Percentiles rank a stretch among this genome's conserved stretches.
Evolutionary conservation across 1,284 basidiomycete genomes (phyloP).

Genomic region (Apiotrichum veenhuisii): DNA sequence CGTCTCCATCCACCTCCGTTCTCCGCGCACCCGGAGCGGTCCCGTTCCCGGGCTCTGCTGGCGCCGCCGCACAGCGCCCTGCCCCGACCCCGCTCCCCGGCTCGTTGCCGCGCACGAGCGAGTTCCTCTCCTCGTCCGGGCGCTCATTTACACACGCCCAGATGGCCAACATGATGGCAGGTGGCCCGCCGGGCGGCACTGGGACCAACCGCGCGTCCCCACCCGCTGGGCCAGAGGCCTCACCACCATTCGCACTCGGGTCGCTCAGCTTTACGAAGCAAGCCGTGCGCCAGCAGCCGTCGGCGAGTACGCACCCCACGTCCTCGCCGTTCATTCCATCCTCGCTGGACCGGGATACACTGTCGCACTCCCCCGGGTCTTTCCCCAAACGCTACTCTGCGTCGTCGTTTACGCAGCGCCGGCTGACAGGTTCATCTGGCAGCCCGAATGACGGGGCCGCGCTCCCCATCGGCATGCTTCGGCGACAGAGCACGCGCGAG

Average conservation of each 20-base stretch:
- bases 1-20: conserved; percentile 40
- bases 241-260: conserved; percentile 15
- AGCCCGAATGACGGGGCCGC: conserved; percentile 12
- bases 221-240: conserved; percentile 26
- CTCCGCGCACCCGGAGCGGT: conserved; percentile 17
- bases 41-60: not conserved
- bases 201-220: conserved; percentile 9
- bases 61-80: conserved; percentile 23
- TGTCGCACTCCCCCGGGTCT: not conserved
- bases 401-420: conserved; percentile 31
- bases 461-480: conserved; percentile 6
- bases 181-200: no score
- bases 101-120: conserved; percentile 31
- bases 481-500: conserved; percentile 34
- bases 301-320: conserved; percentile 16
- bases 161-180: conserved; percentile 34
- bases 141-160: conserved; percentile 48
- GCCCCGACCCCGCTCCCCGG: conserved; percentile 2
- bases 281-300: conserved; percentile 23
- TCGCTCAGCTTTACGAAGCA: conserved; percentile 41
- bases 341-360: conserved; percentile 31
- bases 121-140: conserved; percentile 47
- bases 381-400: conserved; percentile 41
- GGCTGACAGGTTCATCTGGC: conserved; percentile 15
- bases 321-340: conserved; percentile 39